A percentile compares a stretch with the other conserved stretches of the same genome.
Evolutionary conservation across 2,329 filamentous ascomycete species (phyloP).

Genomic region (Torrubiella hemipterigena): DNA sequence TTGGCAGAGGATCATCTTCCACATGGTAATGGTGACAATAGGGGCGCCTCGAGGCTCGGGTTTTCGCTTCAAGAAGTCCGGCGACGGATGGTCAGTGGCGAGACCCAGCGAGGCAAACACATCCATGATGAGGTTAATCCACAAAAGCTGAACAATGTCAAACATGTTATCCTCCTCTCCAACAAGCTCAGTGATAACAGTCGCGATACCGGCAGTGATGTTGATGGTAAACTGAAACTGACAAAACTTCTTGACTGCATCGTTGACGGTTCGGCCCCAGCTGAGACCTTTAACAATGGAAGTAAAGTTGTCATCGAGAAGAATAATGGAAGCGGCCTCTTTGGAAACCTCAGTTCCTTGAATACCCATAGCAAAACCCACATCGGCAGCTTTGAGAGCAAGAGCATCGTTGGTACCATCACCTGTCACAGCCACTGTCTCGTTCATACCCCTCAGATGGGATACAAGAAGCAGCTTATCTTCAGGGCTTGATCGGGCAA

Average conservation of each 20-base stretch:
- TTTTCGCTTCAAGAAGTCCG: conserved; percentile 18
- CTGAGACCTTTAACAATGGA: conserved; percentile 51
- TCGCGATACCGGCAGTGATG: conserved; percentile 46
- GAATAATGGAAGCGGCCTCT: conserved; percentile 48
- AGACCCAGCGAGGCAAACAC: conserved; percentile 43
- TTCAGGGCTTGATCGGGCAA: conserved; percentile 57
- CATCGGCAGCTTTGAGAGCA: conserved; percentile 53
- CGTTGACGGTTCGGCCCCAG: conserved; percentile 52
- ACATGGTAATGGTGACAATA: conserved; percentile 58
- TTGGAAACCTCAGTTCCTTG: conserved; percentile 53
- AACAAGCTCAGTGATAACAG: conserved; percentile 42
- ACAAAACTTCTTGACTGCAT: conserved; percentile 49
- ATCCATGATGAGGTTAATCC: conserved; percentile 51
- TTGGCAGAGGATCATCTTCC: conserved; percentile 74
- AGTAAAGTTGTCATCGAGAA: conserved; percentile 52
- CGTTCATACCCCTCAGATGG: conserved; percentile 50
- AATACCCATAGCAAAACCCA: conserved; percentile 58
- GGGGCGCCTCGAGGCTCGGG: conserved; percentile 17
- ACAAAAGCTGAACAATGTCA: conserved; percentile 45
- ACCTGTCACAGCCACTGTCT: conserved; percentile 55
- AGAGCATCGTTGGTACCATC: conserved; percentile 57
- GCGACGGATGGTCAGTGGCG: conserved; percentile 24
- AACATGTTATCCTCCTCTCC: conserved; percentile 41
- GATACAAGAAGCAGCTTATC: conserved; percentile 57
- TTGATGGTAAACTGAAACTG: conserved; percentile 50